Evolutionary conservation across 441 rosid species (phyloP), one percentile per base, ranked within the genome.

Genomic region (Croton setiger): DNA sequence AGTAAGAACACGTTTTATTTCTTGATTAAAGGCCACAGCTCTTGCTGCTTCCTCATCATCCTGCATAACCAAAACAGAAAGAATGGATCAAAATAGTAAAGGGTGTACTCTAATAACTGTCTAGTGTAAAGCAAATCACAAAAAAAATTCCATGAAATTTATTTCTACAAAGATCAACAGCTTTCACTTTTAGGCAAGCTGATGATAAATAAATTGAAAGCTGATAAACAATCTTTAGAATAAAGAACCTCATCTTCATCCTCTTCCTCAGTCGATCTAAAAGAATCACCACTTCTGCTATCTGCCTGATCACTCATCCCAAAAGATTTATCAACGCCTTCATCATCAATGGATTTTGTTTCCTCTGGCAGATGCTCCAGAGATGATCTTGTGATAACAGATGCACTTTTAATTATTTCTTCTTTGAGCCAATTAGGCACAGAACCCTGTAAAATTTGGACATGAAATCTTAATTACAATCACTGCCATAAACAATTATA

Each of bases 381-480:
- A 64, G 87, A 82, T 71, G 93, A 80, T 78, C 83, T 89, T 49
- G 88, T 74, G 75, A 85, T 79, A 63, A 85, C 79, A 47, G 90
- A 84, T 83, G 88, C 93, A 66, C 80, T 90, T 88, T 90, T 92
- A 55, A 87, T 82, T 66, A 94, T 82, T 81, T 94, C 98, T 75
- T 92, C 99, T 81, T 86, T 88, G 57, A 94, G 98, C 99, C 99
- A 96, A 78, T 87, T 88, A 76, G 99, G 99, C 60, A 96, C 93
- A 73, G 89, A 81, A 63, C 85, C 91, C 99, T 96, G 88, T 71
- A 76, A 77, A 51, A 36, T 68, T 63, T 70, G 55, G 59, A 71
- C 70, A 53, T 75, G 64, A 68, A 55, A 66, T 55, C 57, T 74
- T 79, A 82, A 41, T 41, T 78, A 61, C 33, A 14, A 27, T 67